Base-by-base conservation (phyloP, 2,329 filamentous ascomycete species). In the Didymella lethalis region DNA sequence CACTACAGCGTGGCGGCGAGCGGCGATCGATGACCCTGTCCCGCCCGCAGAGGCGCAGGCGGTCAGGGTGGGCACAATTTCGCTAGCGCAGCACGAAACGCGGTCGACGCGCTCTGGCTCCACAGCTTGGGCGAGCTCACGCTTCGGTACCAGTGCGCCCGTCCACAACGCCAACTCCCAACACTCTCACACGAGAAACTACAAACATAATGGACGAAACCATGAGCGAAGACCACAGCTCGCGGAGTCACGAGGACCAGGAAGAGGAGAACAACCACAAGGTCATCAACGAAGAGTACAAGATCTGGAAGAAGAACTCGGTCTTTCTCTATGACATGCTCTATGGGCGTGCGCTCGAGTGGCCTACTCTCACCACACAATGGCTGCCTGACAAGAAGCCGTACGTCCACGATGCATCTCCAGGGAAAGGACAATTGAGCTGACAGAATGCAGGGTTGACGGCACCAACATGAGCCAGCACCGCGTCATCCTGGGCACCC, bases 271-370 rank as follows among this genome's bases (percentile, higher is more conserved):
- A 86, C 67, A 88, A 91, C 74, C 90, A 96, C 79, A 93, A 96
- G 80, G 84, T 96, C 61, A 93, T 98, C 80, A 98, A 98, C 70
- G 95, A 99, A 83, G 95, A 99, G 78, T 99, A 99, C 86, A 99
- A 99, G 79, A 97, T 94, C 66, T 99, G 95, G 95, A 99, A 99
- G 85, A 99, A 99, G 84, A 99, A 99, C 80, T 92, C 91, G 65
- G 93, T 95, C 3, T 98, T 98, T 75, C 90, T 99, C 70, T 99
- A 99, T 78, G 95, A 99, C 77, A 92, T 97, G 88, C 95, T 99
- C 66, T 85, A 98, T 64, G 93, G 88, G 71, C 96, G 92, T 65
- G 96, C 96, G 40, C 83, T 99, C 57, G 93, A 97, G 75, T 99
- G 95, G 95, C 95, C 95, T 14, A 97, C 95, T 3, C 86, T 99